phyloP scores from a whole-genome alignment of 768 basidiomycete genomes.

The Lentinula lateritia region DNA sequence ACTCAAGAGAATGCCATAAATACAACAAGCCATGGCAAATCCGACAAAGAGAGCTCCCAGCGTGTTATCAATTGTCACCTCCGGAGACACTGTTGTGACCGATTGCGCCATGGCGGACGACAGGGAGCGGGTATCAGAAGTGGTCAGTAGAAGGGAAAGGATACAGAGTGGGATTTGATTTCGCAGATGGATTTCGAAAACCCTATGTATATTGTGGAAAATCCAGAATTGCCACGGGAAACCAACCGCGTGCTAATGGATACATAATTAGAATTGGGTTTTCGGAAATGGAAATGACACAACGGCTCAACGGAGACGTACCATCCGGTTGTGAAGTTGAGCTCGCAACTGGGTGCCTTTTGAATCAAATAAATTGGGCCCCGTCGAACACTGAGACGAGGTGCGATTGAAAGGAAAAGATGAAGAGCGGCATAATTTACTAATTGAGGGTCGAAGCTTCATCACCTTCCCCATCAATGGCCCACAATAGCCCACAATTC shows the following conservation, averaged over 20 bases:
- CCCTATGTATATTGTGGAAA: neutral
- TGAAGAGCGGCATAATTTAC: no score
- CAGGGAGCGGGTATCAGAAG: neutral
- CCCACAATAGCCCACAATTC: no score
- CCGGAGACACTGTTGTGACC: neutral
- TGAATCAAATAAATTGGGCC: neutral
- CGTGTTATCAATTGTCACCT: slow-evolving; percentile 36
- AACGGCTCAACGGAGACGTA: neutral
- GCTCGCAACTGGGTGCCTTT: neutral
- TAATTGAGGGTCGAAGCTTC: no score
- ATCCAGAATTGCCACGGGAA: neutral
- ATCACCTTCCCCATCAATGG: no score
- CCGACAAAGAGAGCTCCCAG: slow-evolving; percentile 60
- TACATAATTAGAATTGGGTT: neutral
- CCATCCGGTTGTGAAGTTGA: neutral
- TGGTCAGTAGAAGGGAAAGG: neutral
- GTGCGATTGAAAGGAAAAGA: no score
- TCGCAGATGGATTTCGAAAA: neutral
- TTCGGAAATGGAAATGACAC: neutral
- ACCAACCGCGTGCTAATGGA: neutral
- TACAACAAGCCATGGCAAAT: slow-evolving; percentile 43
- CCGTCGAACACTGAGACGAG: neutral
- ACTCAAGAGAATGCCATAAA: slow-evolving; percentile 50
- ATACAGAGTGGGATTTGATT: neutral
- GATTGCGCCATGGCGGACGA: neutral